A percentile compares a stretch with the other conserved stretches of the same genome.
Evolutionary conservation across 2,329 filamentous ascomycete species (phyloP).

Genomic region (Daldinia eschscholtzii): DNA sequence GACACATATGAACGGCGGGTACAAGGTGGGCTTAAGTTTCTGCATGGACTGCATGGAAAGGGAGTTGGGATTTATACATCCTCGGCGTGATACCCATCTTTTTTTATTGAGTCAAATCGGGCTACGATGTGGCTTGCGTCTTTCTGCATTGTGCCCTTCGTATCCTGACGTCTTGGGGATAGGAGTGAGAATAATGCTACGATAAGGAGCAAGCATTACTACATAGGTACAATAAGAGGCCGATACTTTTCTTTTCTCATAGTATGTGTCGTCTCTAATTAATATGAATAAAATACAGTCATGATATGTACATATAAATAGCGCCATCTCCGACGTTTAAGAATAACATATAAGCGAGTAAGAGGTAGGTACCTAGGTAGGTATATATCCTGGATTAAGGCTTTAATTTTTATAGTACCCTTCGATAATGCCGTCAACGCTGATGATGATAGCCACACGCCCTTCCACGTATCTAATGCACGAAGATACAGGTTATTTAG

Average conservation of each 20-base stretch:
- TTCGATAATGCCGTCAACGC: not conserved
- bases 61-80: slow-evolving; percentile 41
- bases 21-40: slow-evolving; percentile 19
- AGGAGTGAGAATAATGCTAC: slow-evolving; percentile 6
- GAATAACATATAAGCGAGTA: not conserved
- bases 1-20: slow-evolving; percentile 18
- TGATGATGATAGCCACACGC: slow-evolving; percentile 1
- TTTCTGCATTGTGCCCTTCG: slow-evolving; percentile 3
- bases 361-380: no score
- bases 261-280: not conserved
- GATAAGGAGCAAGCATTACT: slow-evolving; percentile 9
- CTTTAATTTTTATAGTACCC: not conserved
- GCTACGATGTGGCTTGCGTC: slow-evolving; percentile 7
- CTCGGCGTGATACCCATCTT: slow-evolving; percentile 40
- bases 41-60: slow-evolving; percentile 36
- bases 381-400: not conserved
- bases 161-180: not conserved
- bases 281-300: not conserved
- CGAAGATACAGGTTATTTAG: not conserved
- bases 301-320: not conserved
- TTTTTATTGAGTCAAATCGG: slow-evolving; percentile 20
- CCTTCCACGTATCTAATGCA: not conserved
- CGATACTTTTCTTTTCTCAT: not conserved
- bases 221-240: slow-evolving; percentile 3
- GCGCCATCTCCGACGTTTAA: not conserved